These are phyloP conservation scores for Solanum medicagineum DNA, from an alignment of 257 asterid genomes.

Conservation along the genomic window DNA sequence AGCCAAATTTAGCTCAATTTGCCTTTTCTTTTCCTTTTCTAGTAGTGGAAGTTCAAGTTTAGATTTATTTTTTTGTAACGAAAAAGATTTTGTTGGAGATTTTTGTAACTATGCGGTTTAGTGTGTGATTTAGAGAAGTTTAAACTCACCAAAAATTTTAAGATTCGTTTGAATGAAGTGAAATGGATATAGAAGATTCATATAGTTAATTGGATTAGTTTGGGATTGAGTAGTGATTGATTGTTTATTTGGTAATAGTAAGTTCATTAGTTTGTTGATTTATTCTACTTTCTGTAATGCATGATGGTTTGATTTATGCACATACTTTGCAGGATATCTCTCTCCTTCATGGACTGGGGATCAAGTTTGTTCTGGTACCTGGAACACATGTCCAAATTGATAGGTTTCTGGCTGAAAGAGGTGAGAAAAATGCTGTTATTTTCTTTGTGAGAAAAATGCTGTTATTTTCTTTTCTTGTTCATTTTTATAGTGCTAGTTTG, in stretches of 20 bases:
- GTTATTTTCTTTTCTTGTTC: not conserved
- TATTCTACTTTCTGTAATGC: not conserved
- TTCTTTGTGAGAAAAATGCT: constrained; percentile 17
- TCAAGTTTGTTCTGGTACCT: constrained; percentile 90
- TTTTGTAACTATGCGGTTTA: not conserved
- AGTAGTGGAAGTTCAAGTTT: not conserved
- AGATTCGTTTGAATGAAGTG: not conserved
- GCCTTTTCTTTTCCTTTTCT: not conserved
- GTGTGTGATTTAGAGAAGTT: not conserved
- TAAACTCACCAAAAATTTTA: not conserved
- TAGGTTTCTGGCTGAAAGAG: constrained; percentile 61
- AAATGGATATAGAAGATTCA: not conserved
- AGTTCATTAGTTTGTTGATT: not conserved
- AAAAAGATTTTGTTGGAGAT: not conserved
- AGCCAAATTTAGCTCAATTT: not conserved
- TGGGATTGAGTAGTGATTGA: not conserved
- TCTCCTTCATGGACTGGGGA: constrained; percentile 85
- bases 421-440: constrained; percentile 16
- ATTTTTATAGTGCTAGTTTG: not conserved
- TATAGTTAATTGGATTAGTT: not conserved
- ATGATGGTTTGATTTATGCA: not conserved
- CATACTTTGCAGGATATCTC: constrained; percentile 62
- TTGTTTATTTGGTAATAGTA: not conserved
- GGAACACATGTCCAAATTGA: constrained; percentile 95
- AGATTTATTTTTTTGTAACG: not conserved